Base-by-base conservation (phyloP, 768 basidiomycete genomes). In the Suillus bovinus region DNA sequence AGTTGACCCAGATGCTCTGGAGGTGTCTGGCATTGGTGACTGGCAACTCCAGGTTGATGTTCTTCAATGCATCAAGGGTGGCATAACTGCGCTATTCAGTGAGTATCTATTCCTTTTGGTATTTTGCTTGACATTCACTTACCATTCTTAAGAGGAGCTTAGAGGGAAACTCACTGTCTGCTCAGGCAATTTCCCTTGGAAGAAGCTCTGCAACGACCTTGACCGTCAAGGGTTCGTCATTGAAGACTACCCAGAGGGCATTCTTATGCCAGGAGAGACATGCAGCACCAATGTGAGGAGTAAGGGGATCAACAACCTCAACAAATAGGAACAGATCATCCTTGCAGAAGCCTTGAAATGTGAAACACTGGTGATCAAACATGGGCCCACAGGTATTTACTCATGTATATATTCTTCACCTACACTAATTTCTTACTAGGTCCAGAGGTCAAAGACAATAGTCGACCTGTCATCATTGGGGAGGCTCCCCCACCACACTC, bases 151-250 rank as follows among this genome's bases (percentile, higher is more conserved):
- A 42, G 41, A 42, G 17, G 41, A 42, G 3, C 1, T 42, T 3
- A 20, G 41, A n/a, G 41, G 41, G 41, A 42, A 42, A 42, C 20
- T 42, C 41, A 42, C 41, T 42, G 41, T 42, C 41, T 7, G 9
- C 41, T 42, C 41, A 33, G 41, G 17, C 44, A 41, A 22, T 39
- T 59, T 59, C 58, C 58, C 58, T 2, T 59, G 58, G 58, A 44
- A 42, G n/a, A 59, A 27, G 38, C 42, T 59, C 24, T 3, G n/a
- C 38, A 27, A 4, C 5, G 49, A 46, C 38, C 58, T 59, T 24
- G 58, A 29, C 11, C 31, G 14, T 27, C 58, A 59, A 34, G 58
- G 58, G 5, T 59, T 59, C 4, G 44, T 59, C 4, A 47, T 59
- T 10, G n/a, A 42, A 59, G 41, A 29, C 27, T 59, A 42, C 2